Conservation (phyloP, 306 rosid species). For the Fragaria vesca region DNA sequence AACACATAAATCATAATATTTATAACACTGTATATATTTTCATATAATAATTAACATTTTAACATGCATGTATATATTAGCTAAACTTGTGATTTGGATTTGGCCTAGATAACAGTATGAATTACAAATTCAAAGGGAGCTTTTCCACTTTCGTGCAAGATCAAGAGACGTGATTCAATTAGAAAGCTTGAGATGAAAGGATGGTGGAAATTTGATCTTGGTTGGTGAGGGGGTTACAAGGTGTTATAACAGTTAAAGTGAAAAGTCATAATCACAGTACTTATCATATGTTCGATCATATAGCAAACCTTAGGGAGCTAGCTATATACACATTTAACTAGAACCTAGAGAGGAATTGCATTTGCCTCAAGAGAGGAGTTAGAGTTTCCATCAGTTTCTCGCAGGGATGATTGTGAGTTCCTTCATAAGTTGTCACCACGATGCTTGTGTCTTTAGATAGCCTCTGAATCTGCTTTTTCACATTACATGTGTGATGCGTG, state of each 20-base stretch:
- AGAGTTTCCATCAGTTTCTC: conserved; percentile 92
- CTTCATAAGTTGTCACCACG: conserved; percentile 91
- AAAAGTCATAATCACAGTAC: not conserved
- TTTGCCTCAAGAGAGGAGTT: conserved; percentile 84
- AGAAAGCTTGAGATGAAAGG: not conserved
- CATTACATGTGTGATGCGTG: conserved; percentile 89
- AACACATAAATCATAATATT: no score
- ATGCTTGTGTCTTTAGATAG: conserved; percentile 75
- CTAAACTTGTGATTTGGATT: not conserved
- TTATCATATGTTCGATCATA: not conserved
- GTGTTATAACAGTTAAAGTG: not conserved
- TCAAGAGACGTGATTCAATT: not conserved
- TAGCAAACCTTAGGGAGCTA: not conserved
- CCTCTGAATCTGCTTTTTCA: conserved; percentile 96
- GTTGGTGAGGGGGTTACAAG: conserved; percentile 10
- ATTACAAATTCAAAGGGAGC: no score
- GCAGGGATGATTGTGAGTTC: conserved; percentile 88
- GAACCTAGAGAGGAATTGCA: conserved; percentile 71
- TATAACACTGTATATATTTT: not conserved
- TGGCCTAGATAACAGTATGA: not conserved
- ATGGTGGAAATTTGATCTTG: not conserved
- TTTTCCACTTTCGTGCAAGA: not conserved
- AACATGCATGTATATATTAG: not conserved
- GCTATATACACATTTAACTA: conserved; percentile 7
- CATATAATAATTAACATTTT: not conserved